Base-by-base conservation (phyloP, 768 basidiomycete genomes). In the Leccinellum luteum region DNA sequence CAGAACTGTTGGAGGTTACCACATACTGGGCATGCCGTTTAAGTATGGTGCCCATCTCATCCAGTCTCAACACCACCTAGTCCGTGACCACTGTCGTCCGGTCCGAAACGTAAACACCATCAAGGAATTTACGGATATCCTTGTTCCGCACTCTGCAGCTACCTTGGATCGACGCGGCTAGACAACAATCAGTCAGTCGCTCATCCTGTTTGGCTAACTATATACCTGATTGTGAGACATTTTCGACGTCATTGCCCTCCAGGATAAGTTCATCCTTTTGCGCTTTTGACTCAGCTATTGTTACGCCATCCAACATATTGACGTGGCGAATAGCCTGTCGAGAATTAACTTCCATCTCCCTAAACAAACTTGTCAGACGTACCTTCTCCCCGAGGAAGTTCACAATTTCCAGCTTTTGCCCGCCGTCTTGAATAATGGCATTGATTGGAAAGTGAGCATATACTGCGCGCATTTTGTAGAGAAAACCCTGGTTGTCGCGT, bases 361-460 rank as follows among this genome's bases (percentile, higher is more conserved):
- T n/a, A 21, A 38, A 4, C 14, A 28, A 17, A 15, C 34, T 48
- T 13, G n/a, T 14, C 27, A 47, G 34, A 67, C 78, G 5, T 56
- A 92, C 92, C 84, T 94, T 94, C 79, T 94, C 92, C 61, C 94
- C 93, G 71, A 95, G 79, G 79, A 96, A 95, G 78, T 95, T 96
- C 62, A 94, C 89, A 74, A 97, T 96, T 74, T 96, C 94, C 48
- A 95, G 75, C 49, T 84, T 74, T 38, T 69, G 73, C 53, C 90
- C 92, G 58, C 74, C 74, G 8, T 90, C 85, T 73, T 90, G 87
- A 68, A 96, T 92, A 74, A 97, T 96, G 73, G 89, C 89, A 81
- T 99, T 99, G 83, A 99, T 97, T 60, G 97, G 97, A 82, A 99
- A 99, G 81, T 99, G 97, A 67, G 97, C 97, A 72, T 98, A 99